Base-by-base conservation (phyloP, 2,329 filamentous ascomycete genomes). In the Grosmannia serpens region DNA sequence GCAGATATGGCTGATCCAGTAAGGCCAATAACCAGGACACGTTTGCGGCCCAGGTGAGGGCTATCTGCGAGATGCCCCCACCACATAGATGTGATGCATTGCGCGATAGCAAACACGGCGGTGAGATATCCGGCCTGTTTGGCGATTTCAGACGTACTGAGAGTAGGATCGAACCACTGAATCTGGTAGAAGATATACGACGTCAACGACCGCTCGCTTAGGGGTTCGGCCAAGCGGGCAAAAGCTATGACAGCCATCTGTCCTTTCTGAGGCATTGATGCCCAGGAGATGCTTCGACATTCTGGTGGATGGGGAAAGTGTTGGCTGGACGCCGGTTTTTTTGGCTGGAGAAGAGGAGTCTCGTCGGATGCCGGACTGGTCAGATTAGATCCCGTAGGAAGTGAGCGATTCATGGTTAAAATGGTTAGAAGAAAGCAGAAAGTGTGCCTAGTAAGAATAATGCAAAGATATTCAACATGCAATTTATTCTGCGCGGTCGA, bases 31-130 rank as follows among this genome's bases (percentile, higher is more conserved):
- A 49, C 24, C 26, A 56, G 15, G 27, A 56, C 54, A 24, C 38
- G 54, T 26, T 56, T 56, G 22, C 54, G 54, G 27, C 54, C 54
- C 7, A 56, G 41, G 27, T 4, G 20, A 26, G 54, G 54, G n/a
- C 27, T 35, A 15, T 56, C 54, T 47, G 54, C 54, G 24, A 38
- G 35, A 33, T 35, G 54, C 10, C 54, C 54, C 54, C 54, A 56
- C 54, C 54, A 56, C 41, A 56, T 49, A 41, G 54, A 47, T 22
- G 54, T 56, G 22, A 56, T 33, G 35, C 54, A 56, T 20, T 56
- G 54, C 10, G 54, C 54, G 11, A 27, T n/a, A 8, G 54, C 54
- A 33, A 56, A 56, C 2, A 56, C 27, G 8, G 54, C 54, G 11
- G 54, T 56, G 10, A 56, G 54, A 33, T 56, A 56, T 13, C 54